Evolutionary conservation across 306 rosid genomes (phyloP).

Genomic region (Corylus americana): DNA sequence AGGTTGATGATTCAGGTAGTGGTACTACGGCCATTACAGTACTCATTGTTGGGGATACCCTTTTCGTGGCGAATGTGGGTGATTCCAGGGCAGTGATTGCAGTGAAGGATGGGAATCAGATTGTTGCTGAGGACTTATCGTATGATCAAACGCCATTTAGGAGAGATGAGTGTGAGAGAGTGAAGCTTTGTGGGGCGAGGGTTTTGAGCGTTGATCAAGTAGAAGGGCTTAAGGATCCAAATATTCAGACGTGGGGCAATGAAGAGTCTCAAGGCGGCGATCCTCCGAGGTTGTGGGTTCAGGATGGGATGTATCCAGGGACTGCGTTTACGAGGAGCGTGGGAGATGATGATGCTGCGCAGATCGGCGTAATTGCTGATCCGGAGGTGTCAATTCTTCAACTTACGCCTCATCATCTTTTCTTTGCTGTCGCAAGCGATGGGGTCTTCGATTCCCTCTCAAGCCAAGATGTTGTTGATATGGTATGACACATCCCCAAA

Average conservation of each 20-base stretch:
- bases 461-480: slow-evolving; percentile 83
- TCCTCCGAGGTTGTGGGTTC: slow-evolving; percentile 97
- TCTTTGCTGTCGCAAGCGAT: slow-evolving; percentile 92
- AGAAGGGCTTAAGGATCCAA: slow-evolving; percentile 86
- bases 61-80: slow-evolving; percentile 90
- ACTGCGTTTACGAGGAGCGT: slow-evolving; percentile 97
- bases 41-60: slow-evolving; percentile 67
- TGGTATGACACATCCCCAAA: slow-evolving; percentile 52
- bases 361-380: slow-evolving; percentile 78
- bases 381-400: slow-evolving; percentile 75
- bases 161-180: slow-evolving; percentile 86
- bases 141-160: slow-evolving; percentile 85
- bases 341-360: slow-evolving; percentile 82
- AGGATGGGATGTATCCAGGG: slow-evolving; percentile 54
- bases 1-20: slow-evolving; percentile 85
- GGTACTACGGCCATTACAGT: slow-evolving; percentile 93
- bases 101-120: slow-evolving; percentile 67
- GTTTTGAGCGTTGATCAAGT: slow-evolving; percentile 86
- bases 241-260: slow-evolving; percentile 81
- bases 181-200: slow-evolving; percentile 74
- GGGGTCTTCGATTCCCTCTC: slow-evolving; percentile 93
- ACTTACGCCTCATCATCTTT: slow-evolving; percentile 75
- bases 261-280: slow-evolving; percentile 80
- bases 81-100: slow-evolving; percentile 91
- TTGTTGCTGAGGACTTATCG: slow-evolving; percentile 79